Conservation (phyloP, 1,284 basidiomycete species). For the Trametes polyzona region DNA sequence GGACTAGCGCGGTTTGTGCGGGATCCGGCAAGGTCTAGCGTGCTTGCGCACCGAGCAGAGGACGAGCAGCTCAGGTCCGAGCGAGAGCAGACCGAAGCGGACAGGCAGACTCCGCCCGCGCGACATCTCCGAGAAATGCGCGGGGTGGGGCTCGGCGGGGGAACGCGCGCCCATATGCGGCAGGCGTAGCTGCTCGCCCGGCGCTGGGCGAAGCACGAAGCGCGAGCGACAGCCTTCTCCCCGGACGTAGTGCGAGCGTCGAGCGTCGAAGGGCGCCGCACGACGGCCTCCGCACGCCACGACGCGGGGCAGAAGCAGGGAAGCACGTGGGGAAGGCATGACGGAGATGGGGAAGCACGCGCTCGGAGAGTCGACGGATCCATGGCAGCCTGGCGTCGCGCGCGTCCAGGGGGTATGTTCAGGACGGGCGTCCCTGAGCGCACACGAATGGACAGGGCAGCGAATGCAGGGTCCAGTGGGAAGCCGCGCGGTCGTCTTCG, state of each 20-base stretch:
- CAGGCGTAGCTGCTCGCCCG: conserved; percentile 1
- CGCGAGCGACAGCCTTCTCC: not conserved
- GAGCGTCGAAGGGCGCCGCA: conserved; percentile 5
- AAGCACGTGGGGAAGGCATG: conserved; percentile 4
- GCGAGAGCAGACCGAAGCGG: not conserved
- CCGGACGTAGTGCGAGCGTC: conserved; percentile 10
- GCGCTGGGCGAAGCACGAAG: not conserved
- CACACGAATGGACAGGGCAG: conserved; percentile 1
- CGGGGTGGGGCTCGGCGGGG: conserved; percentile 14
- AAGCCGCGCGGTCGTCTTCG: conserved; percentile 5
- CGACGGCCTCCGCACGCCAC: conserved; percentile 4
- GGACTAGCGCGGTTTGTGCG: not conserved
- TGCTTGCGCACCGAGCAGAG: too few species aligned
- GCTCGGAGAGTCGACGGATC: conserved; percentile 17
- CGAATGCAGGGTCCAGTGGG: not conserved
- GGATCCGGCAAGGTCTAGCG: not conserved
- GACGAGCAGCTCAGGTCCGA: not conserved
- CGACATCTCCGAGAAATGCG: conserved; percentile 10
- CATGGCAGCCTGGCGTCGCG: not conserved
- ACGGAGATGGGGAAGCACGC: conserved; percentile 11
- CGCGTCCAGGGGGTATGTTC: not conserved
- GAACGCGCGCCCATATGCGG: conserved; percentile 12
- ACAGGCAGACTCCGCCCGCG: not conserved
- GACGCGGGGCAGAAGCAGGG: conserved; percentile 10
- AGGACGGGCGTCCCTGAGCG: not conserved